Evolutionary conservation across 306 rosid species (phyloP).

Genomic region (Vachellia pachyceras): DNA sequence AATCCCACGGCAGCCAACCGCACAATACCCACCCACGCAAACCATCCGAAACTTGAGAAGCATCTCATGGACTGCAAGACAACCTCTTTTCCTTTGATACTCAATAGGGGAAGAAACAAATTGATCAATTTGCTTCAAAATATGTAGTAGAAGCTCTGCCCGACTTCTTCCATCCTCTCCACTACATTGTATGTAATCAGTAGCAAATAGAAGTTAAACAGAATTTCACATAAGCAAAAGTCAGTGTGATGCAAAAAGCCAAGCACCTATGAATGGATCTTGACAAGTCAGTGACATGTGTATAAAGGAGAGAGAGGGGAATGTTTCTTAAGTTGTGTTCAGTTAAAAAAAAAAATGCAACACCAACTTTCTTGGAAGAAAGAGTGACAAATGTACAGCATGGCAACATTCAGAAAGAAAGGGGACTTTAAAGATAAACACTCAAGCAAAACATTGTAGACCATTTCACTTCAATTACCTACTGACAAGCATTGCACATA

Average conservation of each 20-base stretch:
- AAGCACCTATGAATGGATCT: background rate
- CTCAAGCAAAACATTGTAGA: conserved; percentile 24
- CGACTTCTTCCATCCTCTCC: conserved; percentile 99
- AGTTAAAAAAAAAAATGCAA: conserved; percentile 1
- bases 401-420: conserved; percentile 28
- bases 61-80: conserved; percentile 91
- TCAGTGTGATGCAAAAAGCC: background rate
- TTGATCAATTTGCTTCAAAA: conserved; percentile 92
- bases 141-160: conserved; percentile 85
- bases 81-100: conserved; percentile 91
- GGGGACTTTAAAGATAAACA: conserved; percentile 12
- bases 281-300: background rate
- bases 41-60: conserved; percentile 90
- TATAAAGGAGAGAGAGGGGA: conserved; percentile 13
- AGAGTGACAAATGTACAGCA: conserved; percentile 3
- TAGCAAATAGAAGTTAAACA: background rate
- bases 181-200: conserved; percentile 51
- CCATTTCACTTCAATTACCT: conserved; percentile 57
- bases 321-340: background rate
- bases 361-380: background rate
- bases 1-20: conserved; percentile 87
- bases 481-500: conserved; percentile 95
- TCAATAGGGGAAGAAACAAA: conserved; percentile 84
- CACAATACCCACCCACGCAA: conserved; percentile 85
- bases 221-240: conserved; percentile 16